phyloP scores from a whole-genome alignment of 2,329 filamentous ascomycete species.

The Pseudophaeomoniella oleicola region DNA sequence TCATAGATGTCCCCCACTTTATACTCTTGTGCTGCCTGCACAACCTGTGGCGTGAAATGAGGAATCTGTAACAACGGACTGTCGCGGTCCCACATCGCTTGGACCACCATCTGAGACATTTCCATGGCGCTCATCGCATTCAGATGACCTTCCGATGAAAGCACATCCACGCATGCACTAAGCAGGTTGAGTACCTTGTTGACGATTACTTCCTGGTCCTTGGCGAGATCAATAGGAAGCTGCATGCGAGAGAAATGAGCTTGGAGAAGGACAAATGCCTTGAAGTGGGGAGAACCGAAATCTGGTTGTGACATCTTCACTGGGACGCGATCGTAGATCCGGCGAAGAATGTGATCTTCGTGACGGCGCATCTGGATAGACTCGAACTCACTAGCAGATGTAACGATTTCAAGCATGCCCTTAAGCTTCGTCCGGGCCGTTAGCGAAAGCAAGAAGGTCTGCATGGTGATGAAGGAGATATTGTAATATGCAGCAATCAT shows the following conservation, averaged over 20 bases:
- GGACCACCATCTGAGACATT: constrained; percentile 97
- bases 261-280: constrained; percentile 91
- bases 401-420: constrained; percentile 91
- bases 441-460: constrained; percentile 88
- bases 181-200: constrained; percentile 75
- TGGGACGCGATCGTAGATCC: constrained; percentile 86
- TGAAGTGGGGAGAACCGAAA: constrained; percentile 94
- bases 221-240: constrained; percentile 83
- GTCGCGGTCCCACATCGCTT: constrained; percentile 98
- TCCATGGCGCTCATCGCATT: constrained; percentile 99
- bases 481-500: constrained; percentile 99
- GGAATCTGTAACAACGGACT: constrained; percentile 95
- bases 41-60: constrained; percentile 71
- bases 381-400: constrained; percentile 93
- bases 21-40: constrained; percentile 61
- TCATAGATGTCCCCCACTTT: constrained; percentile 89
- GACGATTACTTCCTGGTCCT: constrained; percentile 83
- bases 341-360: constrained; percentile 72
- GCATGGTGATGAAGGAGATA: constrained; percentile 98
- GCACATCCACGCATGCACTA: constrained; percentile 83
- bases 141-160: constrained; percentile 87
- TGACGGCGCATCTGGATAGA: constrained; percentile 86
- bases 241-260: constrained; percentile 97
- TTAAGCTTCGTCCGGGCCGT: constrained; percentile 85
- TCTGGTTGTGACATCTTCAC: constrained; percentile 84